phyloP scores from a whole-genome alignment of 1,284 basidiomycete genomes.

The Ganoderma leucocontextum region DNA sequence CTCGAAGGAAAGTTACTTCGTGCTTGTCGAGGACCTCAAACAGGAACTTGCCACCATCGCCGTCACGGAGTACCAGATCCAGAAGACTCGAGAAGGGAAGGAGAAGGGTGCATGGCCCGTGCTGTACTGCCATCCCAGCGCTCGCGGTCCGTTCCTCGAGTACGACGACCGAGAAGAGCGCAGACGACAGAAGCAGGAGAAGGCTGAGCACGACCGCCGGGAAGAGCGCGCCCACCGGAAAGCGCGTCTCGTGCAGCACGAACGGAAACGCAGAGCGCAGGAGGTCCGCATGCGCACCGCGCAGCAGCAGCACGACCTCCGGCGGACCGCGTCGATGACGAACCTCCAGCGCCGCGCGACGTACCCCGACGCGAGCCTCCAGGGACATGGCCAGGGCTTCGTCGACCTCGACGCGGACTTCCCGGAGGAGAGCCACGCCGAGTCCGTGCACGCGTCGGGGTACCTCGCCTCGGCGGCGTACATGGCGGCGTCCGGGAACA shows the following conservation, averaged over 20 bases:
- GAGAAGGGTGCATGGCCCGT: slow-evolving; percentile 72
- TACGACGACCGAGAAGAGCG: slow-evolving; percentile 77
- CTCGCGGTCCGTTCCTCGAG: slow-evolving; percentile 75
- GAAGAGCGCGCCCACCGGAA: slow-evolving; percentile 51
- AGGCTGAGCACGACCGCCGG: slow-evolving; percentile 57
- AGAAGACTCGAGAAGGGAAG: slow-evolving; percentile 58
- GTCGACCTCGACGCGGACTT: slow-evolving; percentile 55
- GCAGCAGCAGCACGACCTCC: slow-evolving; percentile 61
- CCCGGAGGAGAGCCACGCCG: slow-evolving; percentile 54
- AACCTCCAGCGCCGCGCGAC: slow-evolving; percentile 68
- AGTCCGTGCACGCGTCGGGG: slow-evolving; percentile 73
- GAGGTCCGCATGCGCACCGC: slow-evolving; percentile 50
- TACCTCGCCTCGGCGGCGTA: slow-evolving; percentile 73
- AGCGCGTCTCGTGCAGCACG: slow-evolving; percentile 46
- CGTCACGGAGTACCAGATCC: slow-evolving; percentile 67
- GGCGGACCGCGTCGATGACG: slow-evolving; percentile 81
- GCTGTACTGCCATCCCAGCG: slow-evolving; percentile 73
- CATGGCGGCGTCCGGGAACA: slow-evolving; percentile 94
- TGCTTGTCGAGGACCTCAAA: slow-evolving; percentile 91
- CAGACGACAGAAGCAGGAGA: slow-evolving; percentile 66
- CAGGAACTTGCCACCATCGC: slow-evolving; percentile 80
- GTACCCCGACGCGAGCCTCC: slow-evolving; percentile 40
- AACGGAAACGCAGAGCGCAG: slow-evolving; percentile 47
- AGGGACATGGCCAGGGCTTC: slow-evolving; percentile 47
- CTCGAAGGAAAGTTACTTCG: slow-evolving; percentile 77